Evolutionary conservation across 2,329 filamentous ascomycete species (phyloP).

Genomic region (Geosmithia morbida): DNA sequence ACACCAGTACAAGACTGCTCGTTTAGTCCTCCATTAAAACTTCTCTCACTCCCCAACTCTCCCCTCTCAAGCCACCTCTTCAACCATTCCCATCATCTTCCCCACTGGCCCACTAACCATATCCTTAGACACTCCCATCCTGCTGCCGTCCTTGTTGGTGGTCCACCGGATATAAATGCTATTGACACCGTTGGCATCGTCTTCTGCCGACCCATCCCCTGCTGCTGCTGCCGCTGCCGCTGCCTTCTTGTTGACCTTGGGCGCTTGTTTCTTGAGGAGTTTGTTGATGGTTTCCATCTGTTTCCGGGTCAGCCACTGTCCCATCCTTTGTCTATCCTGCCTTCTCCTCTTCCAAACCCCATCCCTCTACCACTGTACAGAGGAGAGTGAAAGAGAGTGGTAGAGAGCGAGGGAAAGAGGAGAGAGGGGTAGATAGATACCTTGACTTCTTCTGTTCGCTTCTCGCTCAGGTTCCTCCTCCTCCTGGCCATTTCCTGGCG

Average conservation of each 20-base stretch:
- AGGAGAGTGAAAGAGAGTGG: background rate
- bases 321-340: too few species aligned
- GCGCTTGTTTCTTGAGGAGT: slow-evolving; percentile 71
- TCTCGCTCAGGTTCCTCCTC: slow-evolving; percentile 47
- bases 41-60: background rate
- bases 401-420: background rate
- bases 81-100: slow-evolving; percentile 44
- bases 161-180: slow-evolving; percentile 57
- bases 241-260: slow-evolving; percentile 50
- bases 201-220: slow-evolving; percentile 32
- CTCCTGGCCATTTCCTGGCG: slow-evolving; percentile 48
- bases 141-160: slow-evolving; percentile 48
- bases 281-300: slow-evolving; percentile 89
- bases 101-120: slow-evolving; percentile 52
- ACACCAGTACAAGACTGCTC: too few species aligned
- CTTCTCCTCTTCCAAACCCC: too few species aligned
- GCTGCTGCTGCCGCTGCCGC: slow-evolving; percentile 15
- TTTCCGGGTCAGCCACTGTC: too few species aligned
- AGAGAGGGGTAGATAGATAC: too few species aligned
- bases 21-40: too few species aligned
- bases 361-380: too few species aligned
- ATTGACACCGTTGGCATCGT: slow-evolving; percentile 32
- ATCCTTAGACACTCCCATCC: slow-evolving; percentile 51
- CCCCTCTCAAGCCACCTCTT: slow-evolving; percentile 30
- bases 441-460: slow-evolving; percentile 51